Conservation (phyloP, 2,329 filamentous ascomycete species). For the Fusarium newnesense region DNA sequence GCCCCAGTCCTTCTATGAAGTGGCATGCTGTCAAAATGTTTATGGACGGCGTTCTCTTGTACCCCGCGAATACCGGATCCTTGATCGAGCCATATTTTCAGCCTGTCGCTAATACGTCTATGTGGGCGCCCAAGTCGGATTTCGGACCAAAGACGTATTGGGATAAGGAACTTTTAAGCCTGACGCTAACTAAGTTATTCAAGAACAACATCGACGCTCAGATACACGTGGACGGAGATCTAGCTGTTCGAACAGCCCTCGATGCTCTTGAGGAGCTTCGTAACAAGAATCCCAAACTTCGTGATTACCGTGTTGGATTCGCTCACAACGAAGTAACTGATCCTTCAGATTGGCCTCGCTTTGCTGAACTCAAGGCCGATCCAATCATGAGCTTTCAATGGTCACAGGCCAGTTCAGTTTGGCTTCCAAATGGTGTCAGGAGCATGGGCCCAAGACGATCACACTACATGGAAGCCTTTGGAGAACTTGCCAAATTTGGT, state of each 20-base stretch:
- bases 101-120: neutral
- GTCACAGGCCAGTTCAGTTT: constrained; percentile 31
- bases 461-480: constrained; percentile 42
- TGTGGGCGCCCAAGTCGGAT: neutral
- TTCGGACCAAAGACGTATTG: neutral
- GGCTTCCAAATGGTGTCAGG: constrained; percentile 20
- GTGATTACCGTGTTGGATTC: constrained; percentile 13
- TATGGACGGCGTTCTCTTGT: neutral
- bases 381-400: constrained; percentile 36
- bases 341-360: constrained; percentile 31
- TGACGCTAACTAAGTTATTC: neutral
- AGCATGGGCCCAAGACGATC: constrained; percentile 23
- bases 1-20: neutral
- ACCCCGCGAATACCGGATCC: neutral
- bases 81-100: neutral
- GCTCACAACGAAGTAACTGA: constrained; percentile 34
- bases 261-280: constrained; percentile 14
- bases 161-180: neutral
- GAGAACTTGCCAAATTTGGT: constrained; percentile 18
- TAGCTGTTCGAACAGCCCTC: constrained; percentile 20
- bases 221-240: constrained; percentile 27
- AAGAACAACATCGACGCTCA: constrained; percentile 7
- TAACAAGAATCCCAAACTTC: neutral
- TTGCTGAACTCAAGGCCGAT: constrained; percentile 31
- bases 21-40: constrained; percentile 1